These are phyloP conservation scores for Phialophora chinensis DNA, from an alignment of 2,329 filamentous ascomycete species.

Conservation along the genomic window DNA sequence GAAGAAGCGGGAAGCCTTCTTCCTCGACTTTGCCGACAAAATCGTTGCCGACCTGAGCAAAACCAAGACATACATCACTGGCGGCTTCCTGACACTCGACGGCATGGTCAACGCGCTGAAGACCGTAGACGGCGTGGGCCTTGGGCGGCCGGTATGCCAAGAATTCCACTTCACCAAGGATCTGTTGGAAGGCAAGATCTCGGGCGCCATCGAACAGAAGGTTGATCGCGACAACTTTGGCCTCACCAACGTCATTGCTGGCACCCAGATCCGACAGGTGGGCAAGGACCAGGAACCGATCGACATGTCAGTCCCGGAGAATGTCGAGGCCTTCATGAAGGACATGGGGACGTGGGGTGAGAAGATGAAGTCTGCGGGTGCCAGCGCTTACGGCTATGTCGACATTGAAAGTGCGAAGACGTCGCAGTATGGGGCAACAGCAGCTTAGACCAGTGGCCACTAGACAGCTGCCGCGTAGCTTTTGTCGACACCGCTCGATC, in stretches of 20 bases:
- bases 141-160: constrained; percentile 59
- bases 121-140: constrained; percentile 65
- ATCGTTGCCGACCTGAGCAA: constrained; percentile 57
- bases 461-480: background rate
- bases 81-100: constrained; percentile 60
- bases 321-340: constrained; percentile 56
- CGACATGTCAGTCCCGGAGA: constrained; percentile 57
- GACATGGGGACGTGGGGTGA: constrained; percentile 55
- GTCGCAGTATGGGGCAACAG: constrained; percentile 9
- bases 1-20: constrained; percentile 64
- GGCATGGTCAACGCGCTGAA: constrained; percentile 66
- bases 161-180: constrained; percentile 51
- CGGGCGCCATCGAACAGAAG: constrained; percentile 55
- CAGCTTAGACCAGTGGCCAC: constrained; percentile 3
- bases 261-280: constrained; percentile 59
- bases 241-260: constrained; percentile 53
- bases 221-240: constrained; percentile 61
- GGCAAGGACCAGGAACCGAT: constrained; percentile 61
- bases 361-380: constrained; percentile 48
- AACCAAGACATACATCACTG: constrained; percentile 65
- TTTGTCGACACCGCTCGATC: background rate
- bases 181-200: constrained; percentile 46
- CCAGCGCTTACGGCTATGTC: constrained; percentile 52
- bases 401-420: constrained; percentile 42
- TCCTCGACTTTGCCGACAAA: constrained; percentile 64